These are phyloP conservation scores for Ambrosia hybrid DNA, from an alignment of 140 eudicot genomes.

Conservation along the genomic window DNA sequence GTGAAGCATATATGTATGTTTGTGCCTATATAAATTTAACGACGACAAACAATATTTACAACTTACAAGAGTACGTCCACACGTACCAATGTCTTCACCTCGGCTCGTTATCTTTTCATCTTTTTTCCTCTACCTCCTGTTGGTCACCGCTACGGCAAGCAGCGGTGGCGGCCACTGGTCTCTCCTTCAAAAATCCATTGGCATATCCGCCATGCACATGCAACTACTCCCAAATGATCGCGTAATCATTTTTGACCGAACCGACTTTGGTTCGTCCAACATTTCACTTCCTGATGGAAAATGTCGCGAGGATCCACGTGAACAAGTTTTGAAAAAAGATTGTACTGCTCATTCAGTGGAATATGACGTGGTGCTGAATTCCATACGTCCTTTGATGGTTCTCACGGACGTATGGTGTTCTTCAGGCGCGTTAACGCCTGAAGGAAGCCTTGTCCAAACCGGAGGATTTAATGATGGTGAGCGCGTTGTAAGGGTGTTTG, in stretches of 20 bases:
- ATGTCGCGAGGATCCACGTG: conserved; percentile 47
- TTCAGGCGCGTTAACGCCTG: conserved; percentile 58
- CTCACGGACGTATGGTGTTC: conserved; percentile 75
- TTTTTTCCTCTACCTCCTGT: conserved; percentile 12
- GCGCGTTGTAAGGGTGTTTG: conserved; percentile 38
- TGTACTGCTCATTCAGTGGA: conserved; percentile 80
- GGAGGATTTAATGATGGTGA: conserved; percentile 76
- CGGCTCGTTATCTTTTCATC: conserved; percentile 11
- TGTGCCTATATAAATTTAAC: not conserved
- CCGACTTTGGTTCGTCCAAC: conserved; percentile 70
- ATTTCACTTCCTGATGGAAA: conserved; percentile 57
- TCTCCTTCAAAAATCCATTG: conserved; percentile 42
- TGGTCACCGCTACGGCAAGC: conserved; percentile 12
- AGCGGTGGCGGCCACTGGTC: conserved; percentile 55
- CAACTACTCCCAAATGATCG: conserved; percentile 65
- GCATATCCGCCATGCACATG: conserved; percentile 92
- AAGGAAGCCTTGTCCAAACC: conserved; percentile 58
- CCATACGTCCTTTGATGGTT: conserved; percentile 64
- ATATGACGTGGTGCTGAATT: conserved; percentile 46
- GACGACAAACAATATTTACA: not conserved
- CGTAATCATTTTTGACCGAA: conserved; percentile 69
- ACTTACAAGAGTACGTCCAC: not conserved
- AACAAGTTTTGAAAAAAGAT: conserved; percentile 34
- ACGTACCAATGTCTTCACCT: conserved; percentile 16
- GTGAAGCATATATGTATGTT: not conserved